Base-by-base conservation (phyloP, 371 early-diverging fungal genomes). In the Zychaea mexicana region DNA sequence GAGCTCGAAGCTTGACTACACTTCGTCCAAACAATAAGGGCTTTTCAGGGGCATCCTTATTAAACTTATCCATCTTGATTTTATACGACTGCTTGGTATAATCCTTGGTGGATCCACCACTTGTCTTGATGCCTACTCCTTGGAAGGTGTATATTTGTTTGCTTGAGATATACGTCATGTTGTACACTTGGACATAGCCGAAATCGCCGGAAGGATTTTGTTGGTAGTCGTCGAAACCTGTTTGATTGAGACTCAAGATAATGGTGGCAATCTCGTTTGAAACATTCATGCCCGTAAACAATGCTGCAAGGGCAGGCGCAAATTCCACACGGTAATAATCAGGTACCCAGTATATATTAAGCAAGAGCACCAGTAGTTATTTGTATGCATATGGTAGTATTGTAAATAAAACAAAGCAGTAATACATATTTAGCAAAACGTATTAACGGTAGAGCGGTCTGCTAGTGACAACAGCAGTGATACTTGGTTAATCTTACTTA, bases 61-160 rank as follows among this genome's bases (percentile, higher is more conserved):
- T 72, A 22, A 74, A 74, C 9, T 73, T 69, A 53, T 81, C 77
- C 30, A 81, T 69, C 45, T 64, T 63, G 57, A 82, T 59, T 69
- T 79, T 79, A 73, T 73, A 82, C 10, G 79, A 77, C 49, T 79
- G 82, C 63, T 82, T 82, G 30, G 74, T 69, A 59, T 69, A 79
- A 17, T 77, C 76, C 63, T 76, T 82, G 57, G 82, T 77, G 5
- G 78, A 77, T 61, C 79, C 73, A 21, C 82, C 82, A 15, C 78
- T 76, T 27, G 76, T 79, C 64, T 73, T 69, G 56, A 82, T 54
- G 24, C 76, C 68, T 39, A 70, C 76, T 39, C 72, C 71, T 61
- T 38, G 61, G 61, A 77, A 79, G 9, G 76, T 62, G 60, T 83
- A 72, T 27, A 76, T 60, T 24, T 73, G 76, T 17, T 78, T 69